A percentile compares a stretch with the other conserved stretches of the same genome.
These are phyloP conservation scores for Sordaria brevicollis DNA, from an alignment of 495 filamentous ascomycete genomes.

Conservation along the genomic window DNA sequence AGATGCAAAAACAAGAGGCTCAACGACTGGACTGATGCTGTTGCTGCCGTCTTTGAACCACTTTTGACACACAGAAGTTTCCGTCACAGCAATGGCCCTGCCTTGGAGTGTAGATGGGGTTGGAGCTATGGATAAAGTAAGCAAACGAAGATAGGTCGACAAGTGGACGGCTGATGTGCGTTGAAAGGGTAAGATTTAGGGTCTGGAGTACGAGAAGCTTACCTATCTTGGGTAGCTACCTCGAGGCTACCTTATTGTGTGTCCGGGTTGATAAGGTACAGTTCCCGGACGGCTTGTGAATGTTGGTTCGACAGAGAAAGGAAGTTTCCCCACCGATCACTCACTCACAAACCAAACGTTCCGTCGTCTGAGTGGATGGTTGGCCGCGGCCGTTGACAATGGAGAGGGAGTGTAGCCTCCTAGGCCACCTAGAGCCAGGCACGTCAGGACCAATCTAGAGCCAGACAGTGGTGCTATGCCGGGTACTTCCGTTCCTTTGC, in stretches of 20 bases:
- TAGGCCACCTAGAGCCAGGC: background rate
- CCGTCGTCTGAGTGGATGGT: background rate
- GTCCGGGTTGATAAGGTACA: background rate
- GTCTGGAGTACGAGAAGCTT: background rate
- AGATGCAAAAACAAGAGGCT: background rate
- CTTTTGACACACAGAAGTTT: background rate
- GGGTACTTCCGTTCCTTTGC: background rate
- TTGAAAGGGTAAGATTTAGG: background rate
- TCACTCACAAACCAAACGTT: background rate
- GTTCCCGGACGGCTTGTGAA: background rate
- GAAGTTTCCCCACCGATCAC: background rate
- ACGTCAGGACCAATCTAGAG: background rate
- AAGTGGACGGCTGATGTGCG: background rate
- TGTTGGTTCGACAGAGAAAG: background rate
- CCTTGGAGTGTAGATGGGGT: background rate
- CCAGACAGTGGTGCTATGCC: background rate
- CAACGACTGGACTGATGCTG: background rate
- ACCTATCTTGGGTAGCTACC: background rate
- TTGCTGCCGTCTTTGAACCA: background rate
- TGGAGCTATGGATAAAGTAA: background rate
- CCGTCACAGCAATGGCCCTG: background rate
- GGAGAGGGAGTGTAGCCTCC: background rate
- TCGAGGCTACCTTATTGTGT: background rate
- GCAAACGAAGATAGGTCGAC: background rate
- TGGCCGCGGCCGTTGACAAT: background rate